Conservation (phyloP, 495 filamentous ascomycete genomes). For the Beverwykella pulmonaria region DNA sequence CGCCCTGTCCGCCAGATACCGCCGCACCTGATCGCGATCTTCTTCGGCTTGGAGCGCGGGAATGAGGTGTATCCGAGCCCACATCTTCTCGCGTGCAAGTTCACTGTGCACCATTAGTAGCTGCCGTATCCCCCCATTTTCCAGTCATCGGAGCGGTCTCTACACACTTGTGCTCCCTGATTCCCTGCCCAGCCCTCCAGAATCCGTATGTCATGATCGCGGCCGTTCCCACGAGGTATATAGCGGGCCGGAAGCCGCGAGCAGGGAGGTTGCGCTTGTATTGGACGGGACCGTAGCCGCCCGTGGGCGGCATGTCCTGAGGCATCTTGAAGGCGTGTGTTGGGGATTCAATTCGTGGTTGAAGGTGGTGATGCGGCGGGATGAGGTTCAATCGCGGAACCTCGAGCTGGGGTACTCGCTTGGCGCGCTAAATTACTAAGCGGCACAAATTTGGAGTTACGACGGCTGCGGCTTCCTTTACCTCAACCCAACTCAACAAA, state of each 20-base stretch:
- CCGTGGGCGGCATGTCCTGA: slow-evolving; percentile 90
- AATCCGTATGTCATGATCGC: slow-evolving; percentile 84
- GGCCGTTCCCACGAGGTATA: slow-evolving; percentile 73
- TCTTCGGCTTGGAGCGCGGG: slow-evolving; percentile 93
- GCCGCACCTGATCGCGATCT: slow-evolving; percentile 88
- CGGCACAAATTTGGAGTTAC: slow-evolving; percentile 3
- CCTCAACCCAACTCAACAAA: background rate
- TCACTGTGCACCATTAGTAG: slow-evolving; percentile 60
- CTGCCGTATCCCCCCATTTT: background rate
- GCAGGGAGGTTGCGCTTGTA: slow-evolving; percentile 97
- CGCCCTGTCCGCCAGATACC: slow-evolving; percentile 80
- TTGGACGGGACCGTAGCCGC: slow-evolving; percentile 93
- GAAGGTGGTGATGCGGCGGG: slow-evolving; percentile 8
- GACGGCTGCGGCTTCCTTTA: background rate
- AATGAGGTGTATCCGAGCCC: slow-evolving; percentile 89
- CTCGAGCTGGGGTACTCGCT: background rate
- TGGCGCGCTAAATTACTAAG: slow-evolving; percentile 19
- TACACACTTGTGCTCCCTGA: slow-evolving; percentile 83
- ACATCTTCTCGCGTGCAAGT: slow-evolving; percentile 95
- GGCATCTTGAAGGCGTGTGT: slow-evolving; percentile 56
- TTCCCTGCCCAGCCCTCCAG: slow-evolving; percentile 75
- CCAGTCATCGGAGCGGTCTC: background rate
- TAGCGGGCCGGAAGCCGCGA: slow-evolving; percentile 81
- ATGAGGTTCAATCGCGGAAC: slow-evolving; percentile 11
- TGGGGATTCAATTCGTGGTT: slow-evolving; percentile 19